Base-by-base conservation (phyloP, 2,329 filamentous ascomycete species). In the Endothia cerciana region DNA sequence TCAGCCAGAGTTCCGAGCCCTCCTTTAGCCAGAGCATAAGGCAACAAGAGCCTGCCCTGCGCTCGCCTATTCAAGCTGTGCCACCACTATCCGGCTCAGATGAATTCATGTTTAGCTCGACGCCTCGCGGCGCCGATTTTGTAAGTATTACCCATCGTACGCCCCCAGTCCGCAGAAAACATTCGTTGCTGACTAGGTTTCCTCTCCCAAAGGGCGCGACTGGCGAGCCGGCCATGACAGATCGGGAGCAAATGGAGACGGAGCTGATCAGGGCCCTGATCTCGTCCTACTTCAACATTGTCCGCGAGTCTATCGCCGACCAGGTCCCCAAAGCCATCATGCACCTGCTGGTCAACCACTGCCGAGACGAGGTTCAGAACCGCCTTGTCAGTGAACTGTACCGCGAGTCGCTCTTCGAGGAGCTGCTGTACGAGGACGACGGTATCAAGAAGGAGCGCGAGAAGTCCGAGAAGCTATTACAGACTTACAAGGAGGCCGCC, bases 311-410 rank as follows among this genome's bases (percentile, higher is more conserved):
- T n/a, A 97, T 97, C 73, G 94, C 94, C 55, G 95, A 99, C 76
- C 94, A 98, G 80, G 95, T 99, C 13, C 95, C 95, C 71, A 99
- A 99, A 81, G 95, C 95, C 5, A 91, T 99, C 72, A 99, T 99
- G 95, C 95, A 99, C 77, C 87, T 99, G 57, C 87, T 99, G 41
- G 95, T 99, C 75, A 99, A 99, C 79, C 92, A 97, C 82, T 97
- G 92, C 81, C 97, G 98, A 78, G 95, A 99, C 71, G 94, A 94
- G 15, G 94, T 99, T 40, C 95, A 99, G 79, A 99, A 99, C 79
- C 87, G 95, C 56, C 88, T 99, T 7, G 95, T 99, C 65, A 97
- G 92, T 76, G 92, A 97, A 77, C 84, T 99, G 60, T 99, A 99
- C 84, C 94, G 92, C 79, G 95, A 98, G 78, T 81, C 88, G 41